These are phyloP conservation scores for Hordeum marinum DNA, from an alignment of 176 grass and related monocot genomes.

Conservation along the genomic window DNA sequence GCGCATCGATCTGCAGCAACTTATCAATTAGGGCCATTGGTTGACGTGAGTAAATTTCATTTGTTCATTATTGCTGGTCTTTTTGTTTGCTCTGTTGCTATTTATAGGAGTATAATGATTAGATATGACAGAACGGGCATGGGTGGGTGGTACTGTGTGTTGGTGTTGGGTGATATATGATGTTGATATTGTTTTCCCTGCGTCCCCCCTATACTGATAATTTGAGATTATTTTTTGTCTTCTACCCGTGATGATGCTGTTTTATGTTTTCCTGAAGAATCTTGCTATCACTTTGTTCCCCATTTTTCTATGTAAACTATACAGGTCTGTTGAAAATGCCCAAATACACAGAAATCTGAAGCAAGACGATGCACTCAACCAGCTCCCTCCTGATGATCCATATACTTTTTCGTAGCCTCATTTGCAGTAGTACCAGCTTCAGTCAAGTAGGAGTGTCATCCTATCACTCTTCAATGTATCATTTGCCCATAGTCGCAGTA, in stretches of 20 bases:
- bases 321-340: no score
- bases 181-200: conserved; percentile 36
- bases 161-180: conserved; percentile 12
- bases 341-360: no score
- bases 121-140: conserved; percentile 34
- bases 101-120: conserved; percentile 40
- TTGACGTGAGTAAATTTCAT: conserved; percentile 37
- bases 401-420: no score
- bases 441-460: no score
- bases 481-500: no score
- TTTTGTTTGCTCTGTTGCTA: conserved; percentile 29
- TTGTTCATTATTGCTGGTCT: conserved; percentile 40
- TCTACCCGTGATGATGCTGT: neutral
- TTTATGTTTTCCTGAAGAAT: neutral
- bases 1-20: conserved; percentile 79
- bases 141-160: conserved; percentile 30
- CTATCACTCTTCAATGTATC: no score
- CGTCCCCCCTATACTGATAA: neutral
- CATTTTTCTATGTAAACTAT: neutral
- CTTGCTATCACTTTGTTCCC: neutral
- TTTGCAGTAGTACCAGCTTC: no score
- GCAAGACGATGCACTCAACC: no score
- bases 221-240: neutral
- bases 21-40: conserved; percentile 49
- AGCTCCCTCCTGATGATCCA: no score